A percentile compares a stretch with the other conserved stretches of the same genome.
These are phyloP conservation scores for Solanum arcanum DNA, from an alignment of 257 asterid genomes.

Conservation along the genomic window DNA sequence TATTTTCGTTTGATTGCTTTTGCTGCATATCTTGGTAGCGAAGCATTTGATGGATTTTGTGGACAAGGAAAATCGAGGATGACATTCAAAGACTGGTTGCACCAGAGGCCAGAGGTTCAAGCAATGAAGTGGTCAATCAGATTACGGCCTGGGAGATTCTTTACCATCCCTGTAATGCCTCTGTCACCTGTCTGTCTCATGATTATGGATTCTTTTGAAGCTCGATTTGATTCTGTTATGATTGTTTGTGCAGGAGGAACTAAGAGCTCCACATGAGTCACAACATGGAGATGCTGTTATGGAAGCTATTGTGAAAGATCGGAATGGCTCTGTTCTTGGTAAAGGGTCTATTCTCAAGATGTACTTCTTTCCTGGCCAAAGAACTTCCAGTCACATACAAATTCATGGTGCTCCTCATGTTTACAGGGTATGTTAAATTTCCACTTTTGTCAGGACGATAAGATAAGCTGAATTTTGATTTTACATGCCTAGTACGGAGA, in stretches of 20 bases:
- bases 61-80: conserved; percentile 73
- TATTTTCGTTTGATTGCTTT: conserved; percentile 95
- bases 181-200: not conserved
- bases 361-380: conserved; percentile 98
- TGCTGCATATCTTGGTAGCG: conserved; percentile 96
- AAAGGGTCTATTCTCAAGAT: conserved; percentile 92
- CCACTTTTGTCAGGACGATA: not conserved
- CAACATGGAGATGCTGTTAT: conserved; percentile 99
- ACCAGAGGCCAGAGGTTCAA: conserved; percentile 90
- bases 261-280: conserved; percentile 93
- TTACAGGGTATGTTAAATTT: conserved; percentile 45
- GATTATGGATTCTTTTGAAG: conserved; percentile 10
- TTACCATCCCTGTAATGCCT: conserved; percentile 71
- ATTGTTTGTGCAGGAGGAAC: conserved; percentile 64
- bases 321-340: conserved; percentile 94
- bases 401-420: conserved; percentile 98
- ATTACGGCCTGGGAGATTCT: conserved; percentile 90
- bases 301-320: conserved; percentile 96
- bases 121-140: conserved; percentile 99
- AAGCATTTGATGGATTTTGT: conserved; percentile 91
- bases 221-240: conserved; percentile 20
- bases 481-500: not conserved
- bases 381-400: conserved; percentile 86
- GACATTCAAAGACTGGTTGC: conserved; percentile 86
- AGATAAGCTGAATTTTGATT: not conserved